Percentiles rank a stretch among this genome's conserved stretches.
Evolutionary conservation across 1,284 basidiomycete species (phyloP).

Genomic region (Leccinum griseonigrum): DNA sequence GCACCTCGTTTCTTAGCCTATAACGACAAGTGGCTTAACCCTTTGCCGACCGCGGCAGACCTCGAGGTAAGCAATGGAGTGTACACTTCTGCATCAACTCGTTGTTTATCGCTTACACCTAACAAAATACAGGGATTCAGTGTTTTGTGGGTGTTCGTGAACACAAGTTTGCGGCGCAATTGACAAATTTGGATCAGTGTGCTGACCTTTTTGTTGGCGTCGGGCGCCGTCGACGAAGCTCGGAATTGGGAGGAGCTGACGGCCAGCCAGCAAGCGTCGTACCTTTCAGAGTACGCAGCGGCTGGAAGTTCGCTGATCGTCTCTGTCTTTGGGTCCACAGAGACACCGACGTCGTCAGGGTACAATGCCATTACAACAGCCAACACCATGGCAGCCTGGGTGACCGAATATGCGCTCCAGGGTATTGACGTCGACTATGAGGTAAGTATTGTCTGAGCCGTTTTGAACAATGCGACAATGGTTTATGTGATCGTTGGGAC

Average conservation of each 20-base stretch:
- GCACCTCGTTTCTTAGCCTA: constrained; percentile 45
- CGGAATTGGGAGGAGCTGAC: constrained; percentile 39
- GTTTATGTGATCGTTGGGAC: neutral
- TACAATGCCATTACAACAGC: neutral
- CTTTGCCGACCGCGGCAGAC: constrained; percentile 21
- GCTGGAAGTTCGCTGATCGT: constrained; percentile 41
- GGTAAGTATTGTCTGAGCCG: neutral
- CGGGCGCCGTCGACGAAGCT: constrained; percentile 43
- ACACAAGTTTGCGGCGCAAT: neutral
- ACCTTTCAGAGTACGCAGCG: constrained; percentile 34
- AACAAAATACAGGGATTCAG: constrained; percentile 40
- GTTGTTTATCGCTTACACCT: neutral
- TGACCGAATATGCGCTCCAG: neutral
- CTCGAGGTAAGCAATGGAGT: constrained; percentile 19
- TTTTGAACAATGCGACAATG: neutral
- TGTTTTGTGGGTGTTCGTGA: constrained; percentile 38
- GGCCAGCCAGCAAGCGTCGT: constrained; percentile 30
- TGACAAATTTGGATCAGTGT: constrained; percentile 27
- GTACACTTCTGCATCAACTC: constrained; percentile 22
- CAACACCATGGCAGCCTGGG: neutral
- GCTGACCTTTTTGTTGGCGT: constrained; percentile 42
- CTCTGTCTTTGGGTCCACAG: neutral
- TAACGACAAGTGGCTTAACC: constrained; percentile 40
- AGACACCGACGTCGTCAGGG: constrained; percentile 11
- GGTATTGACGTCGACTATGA: neutral